Conservation (phyloP, 2,329 filamentous ascomycete genomes). For the Hymenoscyphus infarciens region DNA sequence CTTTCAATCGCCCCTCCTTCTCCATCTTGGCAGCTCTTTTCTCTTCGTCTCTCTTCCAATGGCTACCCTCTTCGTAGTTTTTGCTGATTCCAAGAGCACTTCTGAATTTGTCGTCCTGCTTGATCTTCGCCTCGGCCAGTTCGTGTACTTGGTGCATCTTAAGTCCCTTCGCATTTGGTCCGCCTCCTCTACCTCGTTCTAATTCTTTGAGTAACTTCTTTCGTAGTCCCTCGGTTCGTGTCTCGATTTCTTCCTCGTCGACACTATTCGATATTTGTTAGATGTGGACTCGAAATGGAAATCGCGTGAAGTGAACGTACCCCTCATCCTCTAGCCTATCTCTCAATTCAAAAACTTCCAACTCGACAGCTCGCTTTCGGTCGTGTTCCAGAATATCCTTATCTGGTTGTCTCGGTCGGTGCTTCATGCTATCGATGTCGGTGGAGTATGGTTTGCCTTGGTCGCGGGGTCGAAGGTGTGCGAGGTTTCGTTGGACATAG, state of each 20-base stretch:
- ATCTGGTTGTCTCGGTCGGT: conserved; percentile 81
- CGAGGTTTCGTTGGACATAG: conserved; percentile 94
- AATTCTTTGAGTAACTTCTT: conserved; percentile 52
- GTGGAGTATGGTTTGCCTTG: conserved; percentile 60
- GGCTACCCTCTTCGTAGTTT: conserved; percentile 79
- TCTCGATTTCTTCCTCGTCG: conserved; percentile 89
- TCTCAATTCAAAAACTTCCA: conserved; percentile 86
- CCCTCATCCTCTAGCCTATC: conserved; percentile 90
- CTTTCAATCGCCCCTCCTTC: conserved; percentile 14
- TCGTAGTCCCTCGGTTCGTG: conserved; percentile 62
- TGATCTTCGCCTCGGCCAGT: conserved; percentile 91
- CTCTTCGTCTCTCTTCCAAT: conserved; percentile 84
- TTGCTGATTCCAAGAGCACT: conserved; percentile 83
- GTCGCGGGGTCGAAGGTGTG: conserved; percentile 82
- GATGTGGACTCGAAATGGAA: neutral
- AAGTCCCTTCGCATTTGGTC: conserved; percentile 52
- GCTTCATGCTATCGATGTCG: conserved; percentile 64
- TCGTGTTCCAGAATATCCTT: conserved; percentile 93
- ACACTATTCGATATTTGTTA: conserved; percentile 46
- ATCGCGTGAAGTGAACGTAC: conserved; percentile 43
- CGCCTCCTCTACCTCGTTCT: conserved; percentile 36
- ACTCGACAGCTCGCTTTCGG: conserved; percentile 83
- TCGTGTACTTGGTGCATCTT: conserved; percentile 96
- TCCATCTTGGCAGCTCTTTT: conserved; percentile 47
- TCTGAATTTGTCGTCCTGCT: conserved; percentile 85